These are phyloP conservation scores for Colletotrichum liriopes DNA, from an alignment of 2,329 filamentous ascomycete species.

Conservation along the genomic window DNA sequence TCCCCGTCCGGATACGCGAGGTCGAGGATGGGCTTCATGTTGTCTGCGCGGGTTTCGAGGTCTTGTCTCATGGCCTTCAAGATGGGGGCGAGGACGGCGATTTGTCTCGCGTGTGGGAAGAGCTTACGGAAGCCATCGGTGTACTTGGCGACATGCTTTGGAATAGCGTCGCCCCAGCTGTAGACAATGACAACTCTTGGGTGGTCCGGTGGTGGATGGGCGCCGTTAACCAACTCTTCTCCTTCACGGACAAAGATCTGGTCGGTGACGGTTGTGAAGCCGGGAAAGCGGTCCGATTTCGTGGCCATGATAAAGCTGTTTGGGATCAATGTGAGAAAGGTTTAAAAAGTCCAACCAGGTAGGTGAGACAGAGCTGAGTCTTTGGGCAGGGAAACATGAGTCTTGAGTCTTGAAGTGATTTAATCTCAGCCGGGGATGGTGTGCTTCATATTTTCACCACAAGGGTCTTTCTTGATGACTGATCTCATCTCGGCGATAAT, in stretches of 20 bases:
- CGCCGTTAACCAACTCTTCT: constrained; percentile 44
- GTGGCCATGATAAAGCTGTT: not conserved
- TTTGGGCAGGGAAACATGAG: not conserved
- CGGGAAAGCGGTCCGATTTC: constrained; percentile 53
- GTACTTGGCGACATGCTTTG: constrained; percentile 71
- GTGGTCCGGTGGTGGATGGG: constrained; percentile 46
- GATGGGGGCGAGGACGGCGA: constrained; percentile 67
- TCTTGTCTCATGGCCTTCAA: constrained; percentile 61
- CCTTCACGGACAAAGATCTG: constrained; percentile 63
- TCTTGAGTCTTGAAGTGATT: not conserved
- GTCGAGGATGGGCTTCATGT: constrained; percentile 63
- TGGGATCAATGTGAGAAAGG: not conserved
- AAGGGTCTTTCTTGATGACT: not conserved
- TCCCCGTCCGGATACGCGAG: constrained; percentile 50
- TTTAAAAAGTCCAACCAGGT: not conserved
- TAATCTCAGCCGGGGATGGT: not conserved
- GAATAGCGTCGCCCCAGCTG: constrained; percentile 71
- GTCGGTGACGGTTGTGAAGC: constrained; percentile 63
- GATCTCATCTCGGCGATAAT: constrained; percentile 1
- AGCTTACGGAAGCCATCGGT: constrained; percentile 65
- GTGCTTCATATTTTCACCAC: constrained; percentile 9
- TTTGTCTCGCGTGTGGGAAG: constrained; percentile 65
- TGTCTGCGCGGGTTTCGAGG: constrained; percentile 59
- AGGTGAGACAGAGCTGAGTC: not conserved
- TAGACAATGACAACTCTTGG: constrained; percentile 68